phyloP scores from a whole-genome alignment of 345 rosid species.

The Gossypium ekmanianum region DNA sequence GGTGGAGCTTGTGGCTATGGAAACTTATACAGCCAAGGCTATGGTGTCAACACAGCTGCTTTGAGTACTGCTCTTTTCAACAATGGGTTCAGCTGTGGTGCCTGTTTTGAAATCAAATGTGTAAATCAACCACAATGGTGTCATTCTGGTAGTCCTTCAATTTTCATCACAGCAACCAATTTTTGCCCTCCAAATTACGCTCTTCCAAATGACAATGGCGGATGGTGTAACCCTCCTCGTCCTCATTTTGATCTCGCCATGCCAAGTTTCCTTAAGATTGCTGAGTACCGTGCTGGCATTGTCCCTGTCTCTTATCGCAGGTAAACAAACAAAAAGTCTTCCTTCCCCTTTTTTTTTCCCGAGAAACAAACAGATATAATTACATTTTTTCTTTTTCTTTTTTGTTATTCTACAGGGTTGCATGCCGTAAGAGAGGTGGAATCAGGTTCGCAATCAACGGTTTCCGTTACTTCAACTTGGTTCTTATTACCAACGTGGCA shows the following conservation, averaged over 20 bases:
- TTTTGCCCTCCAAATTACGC: slow-evolving; percentile 68
- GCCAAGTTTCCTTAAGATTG: slow-evolving; percentile 73
- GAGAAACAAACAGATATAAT: not conserved
- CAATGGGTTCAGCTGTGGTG: slow-evolving; percentile 57
- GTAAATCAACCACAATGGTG: slow-evolving; percentile 53
- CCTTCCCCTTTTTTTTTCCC: not conserved
- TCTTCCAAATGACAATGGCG: slow-evolving; percentile 54
- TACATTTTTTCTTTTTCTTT: not conserved
- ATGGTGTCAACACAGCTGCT: slow-evolving; percentile 65
- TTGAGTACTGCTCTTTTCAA: slow-evolving; percentile 70
- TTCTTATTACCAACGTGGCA: slow-evolving; percentile 60
- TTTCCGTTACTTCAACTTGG: slow-evolving; percentile 66
- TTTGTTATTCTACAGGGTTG: slow-evolving; percentile 30
- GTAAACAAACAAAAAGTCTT: slow-evolving; percentile 17
- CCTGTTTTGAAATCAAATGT: slow-evolving; percentile 61
- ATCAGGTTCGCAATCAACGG: slow-evolving; percentile 72
- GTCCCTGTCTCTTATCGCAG: slow-evolving; percentile 64
- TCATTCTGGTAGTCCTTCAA: slow-evolving; percentile 61
- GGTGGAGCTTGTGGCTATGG: slow-evolving; percentile 76
- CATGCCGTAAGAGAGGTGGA: slow-evolving; percentile 58
- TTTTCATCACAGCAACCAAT: slow-evolving; percentile 59
- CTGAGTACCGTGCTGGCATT: slow-evolving; percentile 65
- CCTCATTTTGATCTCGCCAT: slow-evolving; percentile 67
- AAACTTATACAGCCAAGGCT: slow-evolving; percentile 65
- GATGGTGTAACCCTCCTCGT: slow-evolving; percentile 94